Evolutionary conservation across 1,284 basidiomycete genomes (phyloP).

Genomic region (Fistulina hepatica): DNA sequence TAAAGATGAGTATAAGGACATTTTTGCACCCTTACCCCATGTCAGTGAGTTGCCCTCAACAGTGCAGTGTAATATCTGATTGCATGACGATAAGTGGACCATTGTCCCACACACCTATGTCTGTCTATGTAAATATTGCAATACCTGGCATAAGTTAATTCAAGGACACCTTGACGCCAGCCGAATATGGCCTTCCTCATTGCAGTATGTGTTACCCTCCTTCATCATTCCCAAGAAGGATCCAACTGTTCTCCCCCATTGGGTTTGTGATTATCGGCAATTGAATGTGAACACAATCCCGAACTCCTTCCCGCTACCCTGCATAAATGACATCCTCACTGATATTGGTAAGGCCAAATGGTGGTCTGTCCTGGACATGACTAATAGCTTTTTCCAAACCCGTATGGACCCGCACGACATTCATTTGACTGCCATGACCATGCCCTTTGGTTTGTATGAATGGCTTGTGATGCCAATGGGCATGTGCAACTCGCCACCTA

Average conservation of each 20-base stretch:
- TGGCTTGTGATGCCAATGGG: conserved; percentile 35
- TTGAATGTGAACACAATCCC: conserved; percentile 27
- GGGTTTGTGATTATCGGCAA: conserved; percentile 31
- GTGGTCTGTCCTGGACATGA: conserved; percentile 31
- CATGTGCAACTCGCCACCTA: conserved; percentile 26
- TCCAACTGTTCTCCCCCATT: conserved; percentile 22
- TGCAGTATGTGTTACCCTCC: conserved; percentile 21
- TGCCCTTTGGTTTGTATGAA: conserved; percentile 29
- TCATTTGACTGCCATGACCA: conserved; percentile 27
- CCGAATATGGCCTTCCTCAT: conserved; percentile 21
- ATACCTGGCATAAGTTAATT: conserved; percentile 20
- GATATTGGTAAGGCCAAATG: conserved; percentile 24
- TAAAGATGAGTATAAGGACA: conserved; percentile 7
- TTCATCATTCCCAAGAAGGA: conserved; percentile 31
- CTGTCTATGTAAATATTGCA: conserved; percentile 18
- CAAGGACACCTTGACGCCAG: conserved; percentile 21
- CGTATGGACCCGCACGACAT: conserved; percentile 26
- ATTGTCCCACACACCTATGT: conserved; percentile 13
- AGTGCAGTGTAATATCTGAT: conserved; percentile 10
- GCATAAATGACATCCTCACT: conserved; percentile 25
- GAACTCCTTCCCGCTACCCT: conserved; percentile 27
- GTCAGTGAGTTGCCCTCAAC: conserved; percentile 10
- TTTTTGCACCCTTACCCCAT: conserved; percentile 13
- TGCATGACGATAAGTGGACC: conserved; percentile 9
- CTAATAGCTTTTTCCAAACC: conserved; percentile 32